Base-by-base conservation (phyloP, 768 basidiomycete genomes). In the Boletus vinaceobasis region DNA sequence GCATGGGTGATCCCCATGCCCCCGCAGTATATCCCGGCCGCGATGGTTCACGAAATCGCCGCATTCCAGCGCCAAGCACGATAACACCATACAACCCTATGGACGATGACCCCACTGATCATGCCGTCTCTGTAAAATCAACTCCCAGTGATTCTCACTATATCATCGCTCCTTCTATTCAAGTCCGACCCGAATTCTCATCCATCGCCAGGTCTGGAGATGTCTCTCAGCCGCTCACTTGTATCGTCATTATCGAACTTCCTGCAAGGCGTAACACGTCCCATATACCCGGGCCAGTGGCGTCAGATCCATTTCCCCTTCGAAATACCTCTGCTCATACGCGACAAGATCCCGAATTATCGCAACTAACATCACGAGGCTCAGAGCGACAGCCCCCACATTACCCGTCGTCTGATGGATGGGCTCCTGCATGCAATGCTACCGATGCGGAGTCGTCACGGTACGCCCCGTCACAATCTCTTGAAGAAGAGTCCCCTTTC, bases 171-270 rank as follows among this genome's bases (percentile, higher is more conserved):
- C 97, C 97, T 7, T 86, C 88, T 26, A 97, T 99, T 65, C 89
- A 92, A 68, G 91, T 98, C 65, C 85, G 93, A 42, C 86, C 96
- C 7, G 97, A 99, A 73, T 95, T 93, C 68, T 79, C 89, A 0
- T 86, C 86, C 19, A 79, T 98, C 33, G 81, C 88, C 11, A 82
- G 93, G 51, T 82, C 83, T 40, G 76, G 68, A 55, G 83, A 87
- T 58, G 60, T 79, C 33, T 90, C 83, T 61, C 92, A 96, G 70
- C 88, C 91, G 1, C 74, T 98, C 59, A 97, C 96, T 10, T 98
- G 95, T 68, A 88, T 98, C 65, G 87, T 99, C 58, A 79, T 95
- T 55, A 86, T 99, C 62, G 93, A 97, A 73, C 82, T 98, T 2
- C 91, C 96, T 2, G 85, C 85, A 26, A 88, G 90, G 62, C 83